Evolutionary conservation across 2,329 filamentous ascomycete species (phyloP).

Genomic region (Dryadomyces quercivorus): DNA sequence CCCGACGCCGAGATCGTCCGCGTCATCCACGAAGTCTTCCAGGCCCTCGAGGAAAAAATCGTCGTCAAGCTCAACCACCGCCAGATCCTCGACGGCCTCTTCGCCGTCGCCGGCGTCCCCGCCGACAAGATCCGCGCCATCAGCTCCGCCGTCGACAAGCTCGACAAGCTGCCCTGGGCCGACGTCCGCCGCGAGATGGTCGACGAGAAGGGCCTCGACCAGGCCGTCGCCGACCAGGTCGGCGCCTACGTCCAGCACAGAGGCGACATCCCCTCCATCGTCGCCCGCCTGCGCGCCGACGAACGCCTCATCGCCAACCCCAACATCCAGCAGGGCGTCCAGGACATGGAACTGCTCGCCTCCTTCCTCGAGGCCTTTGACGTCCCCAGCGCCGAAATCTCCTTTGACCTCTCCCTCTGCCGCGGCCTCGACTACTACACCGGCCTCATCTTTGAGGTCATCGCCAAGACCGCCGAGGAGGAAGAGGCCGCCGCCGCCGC

Average conservation of each 20-base stretch:
- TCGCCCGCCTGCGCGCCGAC: conserved; percentile 57
- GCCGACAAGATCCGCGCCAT: conserved; percentile 79
- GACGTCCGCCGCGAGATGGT: conserved; percentile 91
- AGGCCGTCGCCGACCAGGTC: conserved; percentile 72
- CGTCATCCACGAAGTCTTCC: conserved; percentile 76
- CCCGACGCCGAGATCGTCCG: conserved; percentile 82
- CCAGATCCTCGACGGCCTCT: conserved; percentile 86
- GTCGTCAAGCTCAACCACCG: conserved; percentile 94
- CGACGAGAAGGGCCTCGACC: conserved; percentile 73
- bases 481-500: conserved; percentile 19
- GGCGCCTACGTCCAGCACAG: conserved; percentile 56
- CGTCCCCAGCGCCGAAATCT: conserved; percentile 55
- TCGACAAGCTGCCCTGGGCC: conserved; percentile 82
- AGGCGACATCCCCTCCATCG: conserved; percentile 42
- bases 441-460: conserved; percentile 78
- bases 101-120: conserved; percentile 82
- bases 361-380: conserved; percentile 70
- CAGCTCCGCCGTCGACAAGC: conserved; percentile 86
- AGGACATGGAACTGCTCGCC: conserved; percentile 71
- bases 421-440: conserved; percentile 52
- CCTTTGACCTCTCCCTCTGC: conserved; percentile 81
- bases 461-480: conserved; percentile 13
- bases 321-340: conserved; percentile 65
- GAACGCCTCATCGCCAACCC: conserved; percentile 57
- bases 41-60: conserved; percentile 55